A percentile compares a stretch with the other conserved stretches of the same genome.
phyloP scores from a whole-genome alignment of 441 rosid species.

The Sinapis alba region DNA sequence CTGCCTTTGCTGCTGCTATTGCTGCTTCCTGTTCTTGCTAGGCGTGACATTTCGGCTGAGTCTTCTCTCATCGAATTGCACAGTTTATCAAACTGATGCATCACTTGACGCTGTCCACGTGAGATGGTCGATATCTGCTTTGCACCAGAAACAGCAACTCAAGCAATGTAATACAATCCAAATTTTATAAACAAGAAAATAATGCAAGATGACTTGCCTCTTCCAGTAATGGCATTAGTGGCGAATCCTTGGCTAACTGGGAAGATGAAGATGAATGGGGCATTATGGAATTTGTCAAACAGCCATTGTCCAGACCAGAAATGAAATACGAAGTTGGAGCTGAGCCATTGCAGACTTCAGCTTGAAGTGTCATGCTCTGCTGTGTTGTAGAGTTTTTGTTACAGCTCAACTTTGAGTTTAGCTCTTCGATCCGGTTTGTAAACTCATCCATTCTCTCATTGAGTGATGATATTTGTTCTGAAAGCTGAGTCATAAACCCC shows the following conservation, averaged over 20 bases:
- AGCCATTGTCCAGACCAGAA: conserved; percentile 78
- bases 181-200: not conserved
- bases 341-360: conserved; percentile 81
- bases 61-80: conserved; percentile 58
- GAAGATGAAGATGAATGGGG: conserved; percentile 79
- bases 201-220: conserved; percentile 55
- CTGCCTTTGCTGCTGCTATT: conserved; percentile 23
- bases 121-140: conserved; percentile 61
- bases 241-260: conserved; percentile 77
- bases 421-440: conserved; percentile 78
- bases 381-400: conserved; percentile 63
- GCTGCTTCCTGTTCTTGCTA: conserved; percentile 37
- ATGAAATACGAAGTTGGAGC: conserved; percentile 88
- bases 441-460: conserved; percentile 96
- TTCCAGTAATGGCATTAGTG: conserved; percentile 50
- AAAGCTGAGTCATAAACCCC: conserved; percentile 84
- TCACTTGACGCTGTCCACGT: conserved; percentile 81
- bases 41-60: conserved; percentile 50
- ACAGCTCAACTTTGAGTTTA: conserved; percentile 63
- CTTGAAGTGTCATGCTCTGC: conserved; percentile 63
- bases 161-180: not conserved
- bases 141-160: conserved; percentile 14
- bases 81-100: conserved; percentile 74
- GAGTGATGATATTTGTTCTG: conserved; percentile 84
- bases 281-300: conserved; percentile 67